phyloP scores from a whole-genome alignment of 2,329 filamentous ascomycete species.

The Pseudocercospora fijiensis region DNA sequence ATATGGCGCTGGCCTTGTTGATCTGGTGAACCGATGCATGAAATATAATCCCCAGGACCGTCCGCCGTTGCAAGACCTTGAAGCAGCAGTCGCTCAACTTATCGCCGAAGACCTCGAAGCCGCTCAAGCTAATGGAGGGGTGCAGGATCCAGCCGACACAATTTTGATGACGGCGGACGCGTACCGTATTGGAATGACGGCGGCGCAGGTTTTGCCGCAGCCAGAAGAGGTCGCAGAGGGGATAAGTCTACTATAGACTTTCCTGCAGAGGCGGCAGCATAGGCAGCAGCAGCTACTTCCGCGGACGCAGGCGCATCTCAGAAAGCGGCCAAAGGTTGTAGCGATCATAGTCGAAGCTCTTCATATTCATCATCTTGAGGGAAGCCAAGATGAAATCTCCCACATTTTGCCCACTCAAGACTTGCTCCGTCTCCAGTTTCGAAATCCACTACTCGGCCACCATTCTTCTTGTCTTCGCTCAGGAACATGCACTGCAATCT shows the following conservation, averaged over 20 bases:
- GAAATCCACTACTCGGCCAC: conserved; percentile 42
- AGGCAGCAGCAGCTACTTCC: background rate
- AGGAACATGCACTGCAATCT: conserved; percentile 43
- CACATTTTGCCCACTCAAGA: conserved; percentile 44
- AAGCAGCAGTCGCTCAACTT: background rate
- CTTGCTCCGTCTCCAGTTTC: conserved; percentile 37
- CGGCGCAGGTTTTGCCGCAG: background rate
- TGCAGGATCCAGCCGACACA: background rate
- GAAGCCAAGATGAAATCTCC: conserved; percentile 46
- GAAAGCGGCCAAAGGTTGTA: background rate
- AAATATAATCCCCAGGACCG: background rate
- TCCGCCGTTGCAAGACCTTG: background rate
- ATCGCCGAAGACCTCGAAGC: background rate
- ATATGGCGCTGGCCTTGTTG: conserved; percentile 4
- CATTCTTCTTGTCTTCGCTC: conserved; percentile 36
- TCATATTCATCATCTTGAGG: conserved; percentile 45
- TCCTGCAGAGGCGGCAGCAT: background rate
- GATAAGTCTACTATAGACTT: too few relatives aligned
- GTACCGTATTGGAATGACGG: background rate
- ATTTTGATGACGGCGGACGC: background rate
- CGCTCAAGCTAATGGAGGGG: background rate
- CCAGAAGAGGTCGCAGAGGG: too few relatives aligned
- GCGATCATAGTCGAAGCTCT: conserved; percentile 31
- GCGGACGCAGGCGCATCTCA: background rate
- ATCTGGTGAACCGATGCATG: conserved; percentile 17